These are phyloP conservation scores for Fusarium chlamydosporum DNA, from an alignment of 2,329 filamentous ascomycete species.

Conservation along the genomic window DNA sequence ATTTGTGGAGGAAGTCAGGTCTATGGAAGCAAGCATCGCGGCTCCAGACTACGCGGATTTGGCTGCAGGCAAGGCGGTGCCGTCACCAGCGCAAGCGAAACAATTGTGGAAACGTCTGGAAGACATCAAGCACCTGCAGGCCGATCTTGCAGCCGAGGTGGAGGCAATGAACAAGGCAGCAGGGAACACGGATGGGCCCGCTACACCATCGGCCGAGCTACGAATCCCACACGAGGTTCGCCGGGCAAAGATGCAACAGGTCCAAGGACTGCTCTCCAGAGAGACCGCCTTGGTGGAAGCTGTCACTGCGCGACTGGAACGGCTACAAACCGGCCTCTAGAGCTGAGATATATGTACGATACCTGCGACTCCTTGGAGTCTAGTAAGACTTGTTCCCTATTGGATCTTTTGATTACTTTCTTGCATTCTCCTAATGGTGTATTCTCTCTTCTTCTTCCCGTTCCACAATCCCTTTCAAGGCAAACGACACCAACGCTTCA, in stretches of 20 bases:
- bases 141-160: conserved; percentile 67
- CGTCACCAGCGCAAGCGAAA: conserved; percentile 54
- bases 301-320: conserved; percentile 73
- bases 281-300: conserved; percentile 78
- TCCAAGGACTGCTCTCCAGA: conserved; percentile 73
- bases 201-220: conserved; percentile 58
- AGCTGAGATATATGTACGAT: conserved; percentile 46
- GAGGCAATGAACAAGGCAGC: conserved; percentile 58
- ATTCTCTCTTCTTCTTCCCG: not conserved
- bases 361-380: conserved; percentile 26
- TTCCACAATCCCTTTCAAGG: conserved; percentile 4
- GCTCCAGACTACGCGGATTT: conserved; percentile 52
- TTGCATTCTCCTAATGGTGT: conserved; percentile 12
- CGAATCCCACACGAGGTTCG: conserved; percentile 72
- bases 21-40: conserved; percentile 68
- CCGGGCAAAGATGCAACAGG: conserved; percentile 73
- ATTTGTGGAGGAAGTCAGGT: conserved; percentile 63
- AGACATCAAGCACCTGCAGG: conserved; percentile 67
- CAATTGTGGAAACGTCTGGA: conserved; percentile 70
- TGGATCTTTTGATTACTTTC: conserved; percentile 10
- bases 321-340: conserved; percentile 59
- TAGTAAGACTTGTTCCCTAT: conserved; percentile 33
- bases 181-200: conserved; percentile 47
- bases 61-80: conserved; percentile 54
- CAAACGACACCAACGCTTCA: not conserved